A percentile compares a stretch with the other conserved stretches of the same genome.
These are phyloP conservation scores for Corylus heterophylla DNA, from an alignment of 306 rosid genomes.

Conservation along the genomic window DNA sequence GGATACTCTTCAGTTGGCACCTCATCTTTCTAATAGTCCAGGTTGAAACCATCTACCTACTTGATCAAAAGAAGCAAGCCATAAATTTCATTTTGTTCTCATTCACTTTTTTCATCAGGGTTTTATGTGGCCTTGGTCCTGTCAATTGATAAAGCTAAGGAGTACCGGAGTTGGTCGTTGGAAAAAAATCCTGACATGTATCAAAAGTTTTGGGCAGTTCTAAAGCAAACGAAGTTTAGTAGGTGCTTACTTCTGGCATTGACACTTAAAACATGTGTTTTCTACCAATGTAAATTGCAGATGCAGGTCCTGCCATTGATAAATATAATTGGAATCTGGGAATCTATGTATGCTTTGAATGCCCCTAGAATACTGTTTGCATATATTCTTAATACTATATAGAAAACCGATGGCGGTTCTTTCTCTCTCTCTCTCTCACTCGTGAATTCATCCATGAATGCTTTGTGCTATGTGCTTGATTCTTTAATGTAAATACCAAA, in stretches of 20 bases:
- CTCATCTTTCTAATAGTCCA: conserved; percentile 58
- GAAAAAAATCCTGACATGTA: conserved; percentile 2
- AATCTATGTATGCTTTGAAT: conserved; percentile 9
- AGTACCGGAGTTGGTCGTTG: conserved; percentile 6
- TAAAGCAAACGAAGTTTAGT: conserved; percentile 23
- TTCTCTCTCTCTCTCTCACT: not conserved
- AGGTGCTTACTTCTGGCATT: conserved; percentile 28
- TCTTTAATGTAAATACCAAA: not conserved
- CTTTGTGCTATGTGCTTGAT: not conserved
- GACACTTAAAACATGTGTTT: conserved; percentile 21
- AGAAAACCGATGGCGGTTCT: not conserved
- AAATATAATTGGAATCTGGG: conserved; percentile 4
- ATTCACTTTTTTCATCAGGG: conserved; percentile 14
- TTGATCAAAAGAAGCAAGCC: not conserved
- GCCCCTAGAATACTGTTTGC: not conserved
- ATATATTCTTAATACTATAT: not conserved
- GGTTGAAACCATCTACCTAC: conserved; percentile 3
- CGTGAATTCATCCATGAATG: not conserved
- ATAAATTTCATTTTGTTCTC: not conserved
- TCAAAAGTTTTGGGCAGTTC: not conserved
- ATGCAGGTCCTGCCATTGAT: conserved; percentile 27
- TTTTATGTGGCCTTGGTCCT: conserved; percentile 11
- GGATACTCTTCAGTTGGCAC: conserved; percentile 79
- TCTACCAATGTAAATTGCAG: conserved; percentile 32
- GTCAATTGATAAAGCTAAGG: conserved; percentile 16